Base-by-base conservation (phyloP, 164 flowering plant genomes). In the Brasenia schreberi region DNA sequence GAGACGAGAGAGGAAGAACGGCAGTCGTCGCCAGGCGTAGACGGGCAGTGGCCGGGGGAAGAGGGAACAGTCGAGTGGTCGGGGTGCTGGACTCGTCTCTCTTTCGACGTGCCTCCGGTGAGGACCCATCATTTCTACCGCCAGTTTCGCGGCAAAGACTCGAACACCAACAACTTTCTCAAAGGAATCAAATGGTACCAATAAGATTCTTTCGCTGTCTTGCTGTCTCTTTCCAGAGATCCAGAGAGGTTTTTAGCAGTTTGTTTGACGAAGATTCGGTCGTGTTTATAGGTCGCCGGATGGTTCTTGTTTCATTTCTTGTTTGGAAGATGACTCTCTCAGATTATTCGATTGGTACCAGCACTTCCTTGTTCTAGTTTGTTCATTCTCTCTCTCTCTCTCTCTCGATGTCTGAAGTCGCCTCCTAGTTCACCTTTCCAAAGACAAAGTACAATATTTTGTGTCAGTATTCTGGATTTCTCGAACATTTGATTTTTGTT, bases 131-230 rank as follows among this genome's bases (percentile, higher is more conserved):
- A 87, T 70, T 89, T 89, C 77, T 73, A 56, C 62, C 77, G 77
- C 45, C 96, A 89, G 87, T 94, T 94, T 80, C 73, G 87, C 43
- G 27, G 17, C 56, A 80, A 76, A 23, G 6, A 65, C 42, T 70
- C 83, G 10, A 81, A 79, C 82, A 87, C 95, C 71, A 91, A 91
- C 81, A 94, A 89, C 72, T 91, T 94, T 64, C 81, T 87, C 76
- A 94, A 91, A 71, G 95, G 82, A 76, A 83, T 86, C 67, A 94
- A 87, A 78, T 94, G 98, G 98, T 93, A 23, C 18, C 39, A 33
- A 16, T 39, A 39, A 27, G 42, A 9, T 43, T 33, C 5, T 42
- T 53, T 7, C 9, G 10, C 19, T 42, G 19, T 71, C 33, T 56
- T 10, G 0, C 49, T 61, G 14, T 2, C 11, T 45, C 18, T 18